Base-by-base conservation (phyloP, 2,329 filamentous ascomycete species). In the Ophiostoma sp. region DNA sequence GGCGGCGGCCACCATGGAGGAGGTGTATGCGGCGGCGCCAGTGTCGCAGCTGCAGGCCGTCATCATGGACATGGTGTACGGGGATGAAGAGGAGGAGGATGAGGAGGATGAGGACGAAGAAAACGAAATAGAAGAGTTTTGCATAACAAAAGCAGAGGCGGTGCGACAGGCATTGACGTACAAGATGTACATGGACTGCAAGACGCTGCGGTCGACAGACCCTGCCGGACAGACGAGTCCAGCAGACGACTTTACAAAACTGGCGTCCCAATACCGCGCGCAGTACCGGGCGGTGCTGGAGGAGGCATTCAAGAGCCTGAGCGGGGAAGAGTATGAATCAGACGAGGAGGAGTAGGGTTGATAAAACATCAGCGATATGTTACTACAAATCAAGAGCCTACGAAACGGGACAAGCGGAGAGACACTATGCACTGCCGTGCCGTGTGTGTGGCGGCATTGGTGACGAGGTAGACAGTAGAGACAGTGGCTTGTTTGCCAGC, bases 231-330 rank as follows among this genome's bases (percentile, higher is more conserved):
- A 15, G 23, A n/a, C 27, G 27, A 31, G 27, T 31, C 27, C 27
- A 27, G 36, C 48, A 44, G 52, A n/a, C 60, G 54, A 7, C 6
- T 48, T 11, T 31, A 67, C 86, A 77, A 74, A 76, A 64, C 75
- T 87, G 60, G 85, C 83, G 17, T 66, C 82, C 23, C 76, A 79
- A n/a, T 87, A 87, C 73, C 78, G 85, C 33, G 74, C 75, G 36
- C 80, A 84, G 73, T 86, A 83, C 73, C 79, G 80, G 68, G 79
- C 76, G 31, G 84, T 87, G 1, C 72, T 87, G 68, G 78, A 80
- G 72, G 80, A 78, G 62, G 81, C 76, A 1, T 71, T 79, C 44
- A 60, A 33, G 4, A 54, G 67, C 1, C 71, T 76, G 10, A 68
- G 70, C 15, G 44, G 23, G 6, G 69, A 68, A 13, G 23, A 67